Base-by-base conservation (phyloP, 2,329 filamentous ascomycete species). In the Scedosporium dehoogii region DNA sequence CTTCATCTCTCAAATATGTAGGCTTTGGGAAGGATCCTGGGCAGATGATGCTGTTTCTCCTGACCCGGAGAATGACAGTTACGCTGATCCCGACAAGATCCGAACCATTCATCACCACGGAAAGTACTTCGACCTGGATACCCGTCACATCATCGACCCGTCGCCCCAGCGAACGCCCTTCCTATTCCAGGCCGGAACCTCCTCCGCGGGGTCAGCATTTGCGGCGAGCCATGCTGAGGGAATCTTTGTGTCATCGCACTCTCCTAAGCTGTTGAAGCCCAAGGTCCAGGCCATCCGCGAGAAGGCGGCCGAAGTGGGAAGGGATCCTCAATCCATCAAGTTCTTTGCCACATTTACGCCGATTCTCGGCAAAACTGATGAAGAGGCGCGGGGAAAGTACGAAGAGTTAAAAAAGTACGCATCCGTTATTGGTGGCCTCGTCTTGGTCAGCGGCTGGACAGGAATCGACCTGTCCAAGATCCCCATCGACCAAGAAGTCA, bases 41-140 rank as follows among this genome's bases (percentile, higher is more conserved):
- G 78, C 80, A 1, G 75, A 83, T 57, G 80, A 87, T 63, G 84
- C 85, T 0, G 75, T 86, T 10, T 72, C 77, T 0, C 77, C 80
- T 0, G 78, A 87, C 66, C 74, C 75, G 0, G 76, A 79, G 29
- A 78, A 76, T 10, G 84, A 85, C 66, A 77, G 76, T 41, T 86
- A 85, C 68, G 77, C 81, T 4, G 78, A 86, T 64, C 85, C 85
- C 0, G 76, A 79, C 53, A 81, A 82, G 67, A 80, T 88, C 63
- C 78, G 83, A 23, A 79, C 78, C 9, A 87, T 88, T 66, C 79
- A 85, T 62, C 84, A 88, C 67, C 69, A 79, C 7, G 85, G 85
- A 1, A 81, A 83, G 60, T 86, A 81, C 69, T 81, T 80, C 67
- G 71, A 71, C 51, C 72, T 80, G 3, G 73, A 73, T 63, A 73